Percentiles rank a stretch among this genome's conserved stretches.
phyloP scores from a whole-genome alignment of 768 basidiomycete species.

The Suillus decipiens region DNA sequence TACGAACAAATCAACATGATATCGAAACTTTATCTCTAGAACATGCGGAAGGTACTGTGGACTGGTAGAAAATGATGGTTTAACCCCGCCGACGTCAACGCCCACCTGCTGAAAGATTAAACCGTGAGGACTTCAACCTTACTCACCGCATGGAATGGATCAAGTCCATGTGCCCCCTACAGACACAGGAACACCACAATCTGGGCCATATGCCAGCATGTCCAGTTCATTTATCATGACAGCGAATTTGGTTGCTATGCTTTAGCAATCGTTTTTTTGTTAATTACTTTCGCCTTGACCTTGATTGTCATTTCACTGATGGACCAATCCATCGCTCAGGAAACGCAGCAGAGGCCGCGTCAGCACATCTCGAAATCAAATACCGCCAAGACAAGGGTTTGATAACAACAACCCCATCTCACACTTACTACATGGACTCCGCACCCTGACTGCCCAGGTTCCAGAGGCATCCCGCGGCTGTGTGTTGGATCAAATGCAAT shows the following conservation, averaged over 20 bases:
- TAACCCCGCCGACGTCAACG: constrained; percentile 1
- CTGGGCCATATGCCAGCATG: background rate
- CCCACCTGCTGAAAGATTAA: background rate
- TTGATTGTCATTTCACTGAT: background rate
- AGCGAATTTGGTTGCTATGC: background rate
- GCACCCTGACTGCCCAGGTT: background rate
- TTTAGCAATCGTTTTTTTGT: background rate
- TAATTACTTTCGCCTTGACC: background rate
- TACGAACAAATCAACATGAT: background rate
- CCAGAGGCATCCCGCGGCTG: background rate
- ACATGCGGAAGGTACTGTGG: background rate
- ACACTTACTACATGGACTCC: background rate
- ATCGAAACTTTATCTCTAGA: background rate
- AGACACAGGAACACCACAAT: background rate
- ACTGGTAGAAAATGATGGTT: background rate
- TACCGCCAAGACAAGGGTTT: background rate
- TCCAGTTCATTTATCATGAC: background rate
- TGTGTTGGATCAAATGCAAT: background rate
- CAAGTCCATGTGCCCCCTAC: background rate
- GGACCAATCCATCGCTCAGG: background rate
- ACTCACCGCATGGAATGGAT: background rate
- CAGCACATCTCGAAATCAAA: background rate
- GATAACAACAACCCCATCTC: background rate
- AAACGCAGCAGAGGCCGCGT: background rate
- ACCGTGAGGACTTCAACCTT: background rate